Percentiles rank a stretch among this genome's conserved stretches.
These are phyloP conservation scores for Hymenoscyphus scutula DNA, from an alignment of 2,329 filamentous ascomycete species.

Conservation along the genomic window DNA sequence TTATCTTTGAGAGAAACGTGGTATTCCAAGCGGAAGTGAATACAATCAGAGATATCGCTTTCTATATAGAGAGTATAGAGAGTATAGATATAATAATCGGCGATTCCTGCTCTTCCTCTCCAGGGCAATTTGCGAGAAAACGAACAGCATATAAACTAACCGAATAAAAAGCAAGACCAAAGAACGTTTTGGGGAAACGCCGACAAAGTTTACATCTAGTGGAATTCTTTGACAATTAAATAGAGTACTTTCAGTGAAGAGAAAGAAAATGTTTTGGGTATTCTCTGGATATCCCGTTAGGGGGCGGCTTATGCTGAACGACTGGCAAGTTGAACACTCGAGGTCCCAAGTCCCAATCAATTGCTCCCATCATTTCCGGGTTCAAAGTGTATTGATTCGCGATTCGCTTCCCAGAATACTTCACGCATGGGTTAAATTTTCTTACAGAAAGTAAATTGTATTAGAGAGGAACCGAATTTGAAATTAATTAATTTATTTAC, in stretches of 20 bases:
- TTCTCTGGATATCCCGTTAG: background rate
- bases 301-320: too few relatives aligned
- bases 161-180: background rate
- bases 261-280: too few relatives aligned
- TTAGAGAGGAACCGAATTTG: too few relatives aligned
- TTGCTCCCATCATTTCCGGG: too few relatives aligned
- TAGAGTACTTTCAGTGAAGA: too few relatives aligned
- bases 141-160: background rate
- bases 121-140: background rate
- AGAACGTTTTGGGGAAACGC: background rate
- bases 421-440: background rate
- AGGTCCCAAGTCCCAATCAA: too few relatives aligned
- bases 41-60: background rate
- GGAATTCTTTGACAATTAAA: background rate
- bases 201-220: background rate
- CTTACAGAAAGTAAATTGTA: background rate
- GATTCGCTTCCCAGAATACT: too few relatives aligned
- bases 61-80: too few relatives aligned
- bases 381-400: too few relatives aligned
- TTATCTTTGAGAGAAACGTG: background rate
- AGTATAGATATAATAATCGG: background rate
- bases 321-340: too few relatives aligned
- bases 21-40: background rate
- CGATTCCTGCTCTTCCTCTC: background rate
- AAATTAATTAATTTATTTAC: too few relatives aligned